A percentile compares a stretch with the other conserved stretches of the same genome.
Conservation (phyloP, 441 rosid genomes). For the Pelargonium myrrhifolium region DNA sequence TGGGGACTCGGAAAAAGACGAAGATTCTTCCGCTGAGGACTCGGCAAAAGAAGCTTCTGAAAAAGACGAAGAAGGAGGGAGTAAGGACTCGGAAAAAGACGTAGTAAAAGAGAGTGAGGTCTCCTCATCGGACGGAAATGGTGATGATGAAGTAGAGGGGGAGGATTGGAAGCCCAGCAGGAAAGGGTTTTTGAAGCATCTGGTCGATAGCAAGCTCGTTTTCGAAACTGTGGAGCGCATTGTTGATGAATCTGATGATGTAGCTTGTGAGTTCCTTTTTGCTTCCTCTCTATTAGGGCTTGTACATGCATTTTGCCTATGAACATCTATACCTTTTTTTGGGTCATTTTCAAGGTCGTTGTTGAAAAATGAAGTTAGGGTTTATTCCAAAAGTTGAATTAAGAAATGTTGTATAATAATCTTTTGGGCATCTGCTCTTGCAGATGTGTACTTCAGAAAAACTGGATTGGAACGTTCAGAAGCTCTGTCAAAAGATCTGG, state of each 20-base stretch:
- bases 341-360: not conserved
- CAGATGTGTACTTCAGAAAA: conserved; percentile 82
- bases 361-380: not conserved
- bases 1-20: too few species aligned
- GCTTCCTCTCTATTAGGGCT: not conserved
- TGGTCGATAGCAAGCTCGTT: conserved; percentile 79
- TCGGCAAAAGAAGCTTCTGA: too few species aligned
- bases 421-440: not conserved
- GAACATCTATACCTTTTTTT: not conserved
- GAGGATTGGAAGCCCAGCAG: conserved; percentile 58
- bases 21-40: too few species aligned
- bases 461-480: conserved; percentile 75
- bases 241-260: conserved; percentile 70
- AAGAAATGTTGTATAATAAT: too few species aligned
- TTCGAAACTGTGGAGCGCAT: conserved; percentile 65
- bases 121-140: conserved; percentile 12
- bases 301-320: not conserved
- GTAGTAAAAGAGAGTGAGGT: conserved; percentile 17
- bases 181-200: conserved; percentile 63
- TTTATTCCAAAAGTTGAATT: not conserved
- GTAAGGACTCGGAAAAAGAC: too few species aligned
- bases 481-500: conserved; percentile 54
- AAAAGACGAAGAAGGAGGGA: too few species aligned
- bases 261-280: conserved; percentile 53
- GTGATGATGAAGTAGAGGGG: conserved; percentile 12